These are phyloP conservation scores for Bryum argenteum DNA, from an alignment of 225 moss, liverwort and hornwort species.

Conservation along the genomic window DNA sequence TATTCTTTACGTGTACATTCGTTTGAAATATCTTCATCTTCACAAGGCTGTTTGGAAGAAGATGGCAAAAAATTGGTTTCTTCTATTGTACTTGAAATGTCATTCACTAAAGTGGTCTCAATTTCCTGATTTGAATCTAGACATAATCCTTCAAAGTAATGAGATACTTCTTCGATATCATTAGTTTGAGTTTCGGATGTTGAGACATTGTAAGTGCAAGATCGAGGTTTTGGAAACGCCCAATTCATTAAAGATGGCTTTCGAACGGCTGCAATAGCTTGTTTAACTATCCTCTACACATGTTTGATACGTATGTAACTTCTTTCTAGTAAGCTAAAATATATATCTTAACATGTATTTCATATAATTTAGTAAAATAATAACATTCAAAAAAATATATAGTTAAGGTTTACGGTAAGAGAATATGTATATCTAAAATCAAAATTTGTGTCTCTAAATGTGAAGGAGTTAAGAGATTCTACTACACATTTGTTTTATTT, in stretches of 20 bases:
- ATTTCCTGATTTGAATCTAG: not conserved
- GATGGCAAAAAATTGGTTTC: slow-evolving; percentile 24
- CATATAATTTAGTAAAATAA: no score
- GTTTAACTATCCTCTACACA: slow-evolving; percentile 64
- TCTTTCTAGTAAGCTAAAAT: no score
- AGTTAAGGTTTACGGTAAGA: no score
- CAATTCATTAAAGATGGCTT: slow-evolving; percentile 64
- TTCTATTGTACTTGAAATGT: not conserved
- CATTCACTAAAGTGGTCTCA: not conserved
- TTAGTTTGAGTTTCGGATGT: slow-evolving; percentile 23
- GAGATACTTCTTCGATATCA: not conserved
- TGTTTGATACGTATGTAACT: not conserved
- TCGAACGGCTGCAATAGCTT: slow-evolving; percentile 69
- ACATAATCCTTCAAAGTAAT: fast-evolving
- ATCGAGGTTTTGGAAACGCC: slow-evolving; percentile 23
- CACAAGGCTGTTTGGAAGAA: slow-evolving; percentile 23
- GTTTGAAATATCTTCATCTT: not conserved
- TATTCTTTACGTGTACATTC: slow-evolving; percentile 13
- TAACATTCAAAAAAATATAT: no score
- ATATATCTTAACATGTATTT: no score
- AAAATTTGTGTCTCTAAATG: no score
- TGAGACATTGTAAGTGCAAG: slow-evolving; percentile 6
- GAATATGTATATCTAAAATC: no score
- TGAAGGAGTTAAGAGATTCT: no score
- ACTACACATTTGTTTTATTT: no score